Evolutionary conservation across 306 rosid species (phyloP), one percentile per base, ranked within the genome.

Genomic region (Psophocarpus tetragonolobus): DNA sequence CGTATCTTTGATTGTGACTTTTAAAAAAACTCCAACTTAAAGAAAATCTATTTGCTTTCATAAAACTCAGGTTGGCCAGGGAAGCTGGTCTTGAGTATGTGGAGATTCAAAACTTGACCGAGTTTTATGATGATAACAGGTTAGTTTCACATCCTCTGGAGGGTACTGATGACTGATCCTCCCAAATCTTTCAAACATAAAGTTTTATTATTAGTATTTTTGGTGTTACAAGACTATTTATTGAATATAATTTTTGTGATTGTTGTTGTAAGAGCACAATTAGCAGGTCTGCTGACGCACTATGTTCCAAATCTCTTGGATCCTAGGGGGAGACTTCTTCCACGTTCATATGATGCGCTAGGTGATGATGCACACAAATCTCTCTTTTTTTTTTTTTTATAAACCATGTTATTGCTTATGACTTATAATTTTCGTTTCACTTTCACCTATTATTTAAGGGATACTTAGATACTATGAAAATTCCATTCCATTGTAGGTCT

Each of bases 61-160:
- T 78, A 75, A 80, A 73, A 71, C 76, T 15, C 83, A 95, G 99
- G 90, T 87, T 95, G 86, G 99, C 96, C 38, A 88, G 99, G 85
- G 99, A 92, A 90, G 94, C 99, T 53, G 97, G 99, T 81, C 97
- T 95, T 21, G 97, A 92, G 88, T 95, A 91, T 53, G 88, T 92
- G 32, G 97, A 95, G 85, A 95, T 95, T 80, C 99, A 95, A 86
- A 95, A 92, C 85, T 80, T 92, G 76, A 92, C 97, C 0, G 99
- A 95, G 47, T 95, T 92, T 82, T 95, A 89, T 50, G 99, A 95
- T 24, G 99, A 95, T 83, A 93, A 91, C 86, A 92, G 99, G 99
- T 95, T 77, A 24, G 71, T 74, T 76, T 54, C 36, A 10, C 58
- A 12, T 82, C 80, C 51, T 54, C 66, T 56, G 60, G 36, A 50